Evolutionary conservation across 225 moss, liverwort and hornwort species (phyloP).

Genomic region (Thuidium tamariscinum): DNA sequence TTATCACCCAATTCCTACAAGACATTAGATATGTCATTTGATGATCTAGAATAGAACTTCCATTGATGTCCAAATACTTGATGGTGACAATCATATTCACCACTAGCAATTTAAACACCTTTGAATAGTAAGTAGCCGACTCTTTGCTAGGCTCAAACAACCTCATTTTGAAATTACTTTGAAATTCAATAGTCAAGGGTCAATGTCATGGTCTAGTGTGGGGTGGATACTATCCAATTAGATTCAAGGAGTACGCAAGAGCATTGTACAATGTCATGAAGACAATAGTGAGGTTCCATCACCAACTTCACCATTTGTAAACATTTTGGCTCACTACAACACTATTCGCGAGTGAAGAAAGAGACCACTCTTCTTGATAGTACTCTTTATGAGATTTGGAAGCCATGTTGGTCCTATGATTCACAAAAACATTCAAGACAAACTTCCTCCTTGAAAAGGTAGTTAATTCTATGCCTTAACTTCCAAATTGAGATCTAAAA

Average conservation of each 20-base stretch:
- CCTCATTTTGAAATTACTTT: neutral
- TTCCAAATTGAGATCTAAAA: neutral
- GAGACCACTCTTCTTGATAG: too few species aligned
- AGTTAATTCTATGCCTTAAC: accelerated
- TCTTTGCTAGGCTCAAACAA: neutral
- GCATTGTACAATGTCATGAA: neutral
- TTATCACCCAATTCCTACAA: neutral
- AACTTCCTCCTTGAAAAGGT: accelerated
- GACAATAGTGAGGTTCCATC: too few species aligned
- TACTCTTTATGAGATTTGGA: accelerated
- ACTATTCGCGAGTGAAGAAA: too few species aligned
- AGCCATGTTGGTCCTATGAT: accelerated
- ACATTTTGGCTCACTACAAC: too few species aligned
- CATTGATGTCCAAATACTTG: neutral
- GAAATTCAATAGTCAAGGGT: accelerated
- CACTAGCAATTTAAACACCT: accelerated
- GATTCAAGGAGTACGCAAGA: neutral
- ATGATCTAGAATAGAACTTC: neutral
- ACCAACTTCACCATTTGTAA: too few species aligned
- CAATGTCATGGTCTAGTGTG: accelerated
- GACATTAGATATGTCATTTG: neutral
- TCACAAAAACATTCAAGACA: neutral
- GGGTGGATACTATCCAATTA: accelerated
- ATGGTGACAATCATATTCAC: too few species aligned
- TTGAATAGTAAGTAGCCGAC: accelerated